Conservation (phyloP, 805 yeast species). For the Suhomyces vadensis region DNA sequence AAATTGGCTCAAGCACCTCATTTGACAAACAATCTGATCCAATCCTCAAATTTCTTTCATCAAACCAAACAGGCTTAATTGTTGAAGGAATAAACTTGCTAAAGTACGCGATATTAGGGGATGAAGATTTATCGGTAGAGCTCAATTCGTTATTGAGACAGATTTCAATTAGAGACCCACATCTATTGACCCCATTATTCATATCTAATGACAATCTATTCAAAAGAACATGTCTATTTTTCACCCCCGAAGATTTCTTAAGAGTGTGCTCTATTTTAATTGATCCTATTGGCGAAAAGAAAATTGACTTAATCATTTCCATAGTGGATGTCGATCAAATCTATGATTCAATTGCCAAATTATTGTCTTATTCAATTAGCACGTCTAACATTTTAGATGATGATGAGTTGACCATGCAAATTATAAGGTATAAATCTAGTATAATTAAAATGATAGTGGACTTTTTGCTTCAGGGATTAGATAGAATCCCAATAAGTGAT, state of each 20-base stretch:
- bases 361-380: slow-evolving; percentile 34
- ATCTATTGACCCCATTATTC: slow-evolving; percentile 33
- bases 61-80: slow-evolving; percentile 29
- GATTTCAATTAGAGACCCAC: slow-evolving; percentile 33
- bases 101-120: slow-evolving; percentile 38
- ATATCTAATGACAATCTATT: slow-evolving; percentile 26
- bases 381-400: slow-evolving; percentile 31
- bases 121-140: slow-evolving; percentile 33
- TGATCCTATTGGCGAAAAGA: slow-evolving; percentile 21
- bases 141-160: slow-evolving; percentile 22
- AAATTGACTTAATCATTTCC: slow-evolving; percentile 23
- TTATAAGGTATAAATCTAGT: slow-evolving; percentile 32
- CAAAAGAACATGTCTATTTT: slow-evolving; percentile 24
- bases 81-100: slow-evolving; percentile 39
- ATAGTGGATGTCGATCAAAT: slow-evolving; percentile 28
- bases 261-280: slow-evolving; percentile 30
- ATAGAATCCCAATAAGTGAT: slow-evolving; percentile 37
- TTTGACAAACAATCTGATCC: slow-evolving; percentile 34
- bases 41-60: slow-evolving; percentile 36
- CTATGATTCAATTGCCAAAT: slow-evolving; percentile 27
- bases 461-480: slow-evolving; percentile 27
- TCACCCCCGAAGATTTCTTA: slow-evolving; percentile 36
- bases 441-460: slow-evolving; percentile 29
- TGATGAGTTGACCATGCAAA: slow-evolving; percentile 37
- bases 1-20: not conserved